Evolutionary conservation across 2,329 filamentous ascomycete genomes (phyloP).

Genomic region (Fusarium graminum): DNA sequence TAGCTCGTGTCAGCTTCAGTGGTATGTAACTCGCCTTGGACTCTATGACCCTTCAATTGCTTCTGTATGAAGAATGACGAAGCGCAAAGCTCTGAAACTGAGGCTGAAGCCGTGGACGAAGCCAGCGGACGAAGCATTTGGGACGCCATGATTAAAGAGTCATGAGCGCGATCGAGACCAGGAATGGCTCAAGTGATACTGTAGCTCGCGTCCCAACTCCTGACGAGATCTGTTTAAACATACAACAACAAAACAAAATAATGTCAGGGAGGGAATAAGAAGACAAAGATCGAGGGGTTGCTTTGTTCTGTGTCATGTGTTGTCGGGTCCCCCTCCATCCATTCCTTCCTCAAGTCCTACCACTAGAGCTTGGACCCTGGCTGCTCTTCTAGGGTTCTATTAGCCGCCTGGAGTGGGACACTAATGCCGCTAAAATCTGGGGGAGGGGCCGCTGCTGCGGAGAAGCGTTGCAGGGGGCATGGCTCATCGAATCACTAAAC

Average conservation of each 20-base stretch:
- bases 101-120: constrained; percentile 40
- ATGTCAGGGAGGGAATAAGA: constrained; percentile 22
- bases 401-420: constrained; percentile 37
- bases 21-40: constrained; percentile 34
- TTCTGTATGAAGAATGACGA: constrained; percentile 46
- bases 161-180: constrained; percentile 46
- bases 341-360: constrained; percentile 20
- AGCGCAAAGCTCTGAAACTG: constrained; percentile 51
- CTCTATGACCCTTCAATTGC: constrained; percentile 42
- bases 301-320: constrained; percentile 42
- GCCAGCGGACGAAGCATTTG: constrained; percentile 53
- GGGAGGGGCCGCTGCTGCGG: constrained; percentile 37
- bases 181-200: constrained; percentile 19
- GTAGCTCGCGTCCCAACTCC: constrained; percentile 11
- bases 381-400: constrained; percentile 32
- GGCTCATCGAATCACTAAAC: constrained; percentile 27
- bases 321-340: constrained; percentile 33
- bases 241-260: constrained; percentile 1
- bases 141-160: constrained; percentile 52
- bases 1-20: constrained; percentile 16
- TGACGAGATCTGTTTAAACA: constrained; percentile 20
- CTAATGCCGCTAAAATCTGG: constrained; percentile 42
- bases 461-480: constrained; percentile 25
- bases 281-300: constrained; percentile 38
- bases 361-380: constrained; percentile 26